Percentiles rank a stretch among this genome's conserved stretches.
Evolutionary conservation across 2,329 filamentous ascomycete species (phyloP).

Genomic region (Aspergillus fischeri): DNA sequence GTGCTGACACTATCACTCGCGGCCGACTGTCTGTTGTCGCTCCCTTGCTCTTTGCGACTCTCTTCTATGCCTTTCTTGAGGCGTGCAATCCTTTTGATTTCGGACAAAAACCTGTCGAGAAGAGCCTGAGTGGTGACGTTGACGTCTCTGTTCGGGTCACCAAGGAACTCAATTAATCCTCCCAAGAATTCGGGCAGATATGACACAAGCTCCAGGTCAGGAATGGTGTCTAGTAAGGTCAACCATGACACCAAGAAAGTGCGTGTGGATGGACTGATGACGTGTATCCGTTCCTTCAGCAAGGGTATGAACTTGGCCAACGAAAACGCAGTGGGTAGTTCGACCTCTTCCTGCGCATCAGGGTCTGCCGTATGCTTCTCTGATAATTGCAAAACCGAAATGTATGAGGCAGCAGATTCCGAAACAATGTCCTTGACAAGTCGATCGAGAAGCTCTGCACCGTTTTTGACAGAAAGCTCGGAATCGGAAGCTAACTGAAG

Average conservation of each 20-base stretch:
- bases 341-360: slow-evolving; percentile 34
- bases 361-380: slow-evolving; percentile 45
- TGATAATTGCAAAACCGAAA: slow-evolving; percentile 73
- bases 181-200: slow-evolving; percentile 88
- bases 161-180: slow-evolving; percentile 85
- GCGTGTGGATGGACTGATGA: slow-evolving; percentile 89
- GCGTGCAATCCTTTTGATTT: slow-evolving; percentile 90
- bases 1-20: slow-evolving; percentile 65
- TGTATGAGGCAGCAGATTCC: slow-evolving; percentile 90
- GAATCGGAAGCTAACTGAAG: slow-evolving; percentile 85
- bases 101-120: slow-evolving; percentile 81
- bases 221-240: slow-evolving; percentile 89
- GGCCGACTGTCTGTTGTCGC: slow-evolving; percentile 65
- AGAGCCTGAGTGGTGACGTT: slow-evolving; percentile 86
- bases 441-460: slow-evolving; percentile 88
- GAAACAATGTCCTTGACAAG: slow-evolving; percentile 95
- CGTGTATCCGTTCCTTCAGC: slow-evolving; percentile 88
- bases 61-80: slow-evolving; percentile 91
- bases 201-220: slow-evolving; percentile 88
- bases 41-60: slow-evolving; percentile 66
- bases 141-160: slow-evolving; percentile 89
- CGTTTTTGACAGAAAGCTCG: slow-evolving; percentile 96
- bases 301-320: slow-evolving; percentile 86
- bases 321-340: slow-evolving; percentile 85
- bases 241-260: slow-evolving; percentile 97